Conservation (phyloP, 2,329 filamentous ascomycete genomes). For the Tolypocladium cylindrosporum region DNA sequence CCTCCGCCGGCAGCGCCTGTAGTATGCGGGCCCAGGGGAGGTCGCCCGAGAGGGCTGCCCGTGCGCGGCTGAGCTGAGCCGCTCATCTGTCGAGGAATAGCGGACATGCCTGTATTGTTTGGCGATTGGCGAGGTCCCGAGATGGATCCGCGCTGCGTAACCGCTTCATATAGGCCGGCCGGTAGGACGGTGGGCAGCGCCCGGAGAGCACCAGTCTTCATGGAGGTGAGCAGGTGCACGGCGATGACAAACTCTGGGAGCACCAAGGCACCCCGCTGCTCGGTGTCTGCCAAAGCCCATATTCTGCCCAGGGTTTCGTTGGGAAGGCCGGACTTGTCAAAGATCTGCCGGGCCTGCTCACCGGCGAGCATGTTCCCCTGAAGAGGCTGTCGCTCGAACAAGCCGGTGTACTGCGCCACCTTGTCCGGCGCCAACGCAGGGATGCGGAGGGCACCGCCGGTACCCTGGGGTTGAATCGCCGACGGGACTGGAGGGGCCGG, state of each 20-base stretch:
- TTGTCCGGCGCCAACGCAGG: constrained; percentile 83
- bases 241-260: constrained; percentile 93
- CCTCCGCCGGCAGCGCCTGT: constrained; percentile 18
- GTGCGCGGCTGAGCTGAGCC: constrained; percentile 56
- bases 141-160: constrained; percentile 52
- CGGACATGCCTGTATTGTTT: constrained; percentile 43
- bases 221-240: constrained; percentile 92
- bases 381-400: constrained; percentile 84
- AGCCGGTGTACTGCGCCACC: constrained; percentile 73
- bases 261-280: constrained; percentile 79
- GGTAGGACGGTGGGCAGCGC: constrained; percentile 73
- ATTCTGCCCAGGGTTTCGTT: constrained; percentile 90
- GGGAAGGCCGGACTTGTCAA: constrained; percentile 82
- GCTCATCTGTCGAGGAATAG: constrained; percentile 76
- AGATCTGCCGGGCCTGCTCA: constrained; percentile 85
- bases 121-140: constrained; percentile 38
- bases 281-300: constrained; percentile 90
- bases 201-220: constrained; percentile 74
- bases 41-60: constrained; percentile 45
- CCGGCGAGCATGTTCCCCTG: constrained; percentile 66
- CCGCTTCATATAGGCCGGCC: constrained; percentile 81
- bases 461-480: constrained; percentile 44
- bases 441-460: constrained; percentile 69
- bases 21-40: constrained; percentile 33
- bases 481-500: constrained; percentile 35